phyloP scores from a whole-genome alignment of 2,329 filamentous ascomycete species.

The Nemania sp. region DNA sequence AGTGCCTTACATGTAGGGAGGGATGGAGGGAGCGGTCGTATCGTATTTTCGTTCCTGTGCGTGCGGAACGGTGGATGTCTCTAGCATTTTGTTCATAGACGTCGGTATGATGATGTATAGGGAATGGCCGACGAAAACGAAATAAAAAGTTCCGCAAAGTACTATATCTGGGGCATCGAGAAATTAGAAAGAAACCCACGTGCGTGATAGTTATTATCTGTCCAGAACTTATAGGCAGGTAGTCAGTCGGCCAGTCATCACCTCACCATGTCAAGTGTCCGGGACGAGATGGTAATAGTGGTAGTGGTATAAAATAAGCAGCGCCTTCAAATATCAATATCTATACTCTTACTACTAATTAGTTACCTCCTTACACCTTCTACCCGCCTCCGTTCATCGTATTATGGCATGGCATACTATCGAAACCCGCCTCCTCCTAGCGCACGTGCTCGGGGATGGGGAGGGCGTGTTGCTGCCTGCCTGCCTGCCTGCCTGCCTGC shows the following conservation, averaged over 20 bases:
- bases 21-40: conserved; percentile 17
- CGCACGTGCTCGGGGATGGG: too few relatives aligned
- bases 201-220: too few relatives aligned
- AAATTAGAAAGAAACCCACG: background rate
- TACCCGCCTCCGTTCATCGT: too few relatives aligned
- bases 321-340: conserved; percentile 7
- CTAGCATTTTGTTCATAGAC: conserved; percentile 33
- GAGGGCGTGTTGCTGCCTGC: too few relatives aligned
- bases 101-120: conserved; percentile 36
- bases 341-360: too few relatives aligned
- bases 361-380: background rate
- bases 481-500: too few relatives aligned
- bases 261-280: background rate
- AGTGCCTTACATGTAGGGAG: conserved; percentile 8
- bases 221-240: too few relatives aligned
- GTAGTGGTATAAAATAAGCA: conserved; percentile 1
- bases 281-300: background rate
- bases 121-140: background rate
- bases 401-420: too few relatives aligned
- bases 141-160: conserved; percentile 24
- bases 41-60: background rate
- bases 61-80: conserved; percentile 17
- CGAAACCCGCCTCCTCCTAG: too few relatives aligned
- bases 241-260: too few relatives aligned
- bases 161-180: background rate